Percentiles rank a stretch among this genome's conserved stretches.
Evolutionary conservation across 176 grass and related monocot genomes (phyloP).

Genomic region (Ensete glaucum): DNA sequence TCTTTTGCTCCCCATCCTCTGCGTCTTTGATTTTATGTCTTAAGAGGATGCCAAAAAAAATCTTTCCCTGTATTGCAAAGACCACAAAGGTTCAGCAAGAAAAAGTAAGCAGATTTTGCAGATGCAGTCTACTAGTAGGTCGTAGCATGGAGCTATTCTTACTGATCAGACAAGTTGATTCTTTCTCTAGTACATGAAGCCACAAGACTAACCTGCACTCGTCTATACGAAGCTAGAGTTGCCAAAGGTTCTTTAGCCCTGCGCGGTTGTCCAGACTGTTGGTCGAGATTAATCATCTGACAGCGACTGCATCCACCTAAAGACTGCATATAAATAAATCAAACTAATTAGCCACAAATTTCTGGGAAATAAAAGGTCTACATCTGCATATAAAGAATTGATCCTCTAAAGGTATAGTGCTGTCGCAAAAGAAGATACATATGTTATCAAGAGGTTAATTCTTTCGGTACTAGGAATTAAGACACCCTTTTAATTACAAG

Average conservation of each 20-base stretch:
- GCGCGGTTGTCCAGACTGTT: constrained; percentile 36
- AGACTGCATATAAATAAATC: constrained; percentile 37
- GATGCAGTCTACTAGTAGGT: background rate
- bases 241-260: constrained; percentile 84
- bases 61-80: constrained; percentile 49
- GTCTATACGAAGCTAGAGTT: constrained; percentile 78
- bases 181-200: background rate
- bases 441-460: too few species aligned
- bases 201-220: constrained; percentile 41
- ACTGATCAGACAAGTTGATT: background rate
- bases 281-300: constrained; percentile 88
- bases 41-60: constrained; percentile 72
- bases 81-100: background rate
- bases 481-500: too few species aligned
- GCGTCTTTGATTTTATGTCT: constrained; percentile 45
- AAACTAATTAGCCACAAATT: constrained; percentile 1
- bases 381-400: background rate
- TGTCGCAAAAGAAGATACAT: too few species aligned
- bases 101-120: background rate
- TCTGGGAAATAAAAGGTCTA: background rate
- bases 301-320: constrained; percentile 96
- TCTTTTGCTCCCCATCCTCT: constrained; percentile 28
- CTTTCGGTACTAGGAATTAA: too few species aligned
- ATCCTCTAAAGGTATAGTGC: background rate
- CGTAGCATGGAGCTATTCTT: background rate